Evolutionary conservation across 495 filamentous ascomycete species (phyloP).

Genomic region (Aspergillus affinis): DNA sequence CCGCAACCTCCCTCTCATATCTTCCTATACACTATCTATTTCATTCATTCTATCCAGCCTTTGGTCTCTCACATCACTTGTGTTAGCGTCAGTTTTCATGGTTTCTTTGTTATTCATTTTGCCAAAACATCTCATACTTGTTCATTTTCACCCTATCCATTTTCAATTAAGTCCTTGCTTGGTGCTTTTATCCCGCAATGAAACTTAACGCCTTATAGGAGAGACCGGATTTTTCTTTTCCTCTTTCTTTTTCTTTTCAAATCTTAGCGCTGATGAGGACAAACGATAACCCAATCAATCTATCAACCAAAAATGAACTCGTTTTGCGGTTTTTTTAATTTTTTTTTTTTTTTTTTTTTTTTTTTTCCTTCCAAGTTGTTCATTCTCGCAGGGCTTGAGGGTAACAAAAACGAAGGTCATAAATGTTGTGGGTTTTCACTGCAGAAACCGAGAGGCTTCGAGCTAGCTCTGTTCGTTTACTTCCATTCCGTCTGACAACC

Average conservation of each 20-base stretch:
- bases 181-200: background rate
- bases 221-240: background rate
- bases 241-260: background rate
- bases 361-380: background rate
- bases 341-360: background rate
- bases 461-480: background rate
- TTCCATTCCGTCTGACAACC: background rate
- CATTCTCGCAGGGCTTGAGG: too few species aligned
- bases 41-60: conserved; percentile 1
- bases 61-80: conserved; percentile 2
- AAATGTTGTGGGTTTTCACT: too few species aligned
- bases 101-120: background rate
- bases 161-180: background rate
- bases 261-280: conserved; percentile 32
- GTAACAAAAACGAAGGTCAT: too few species aligned
- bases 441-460: too few species aligned
- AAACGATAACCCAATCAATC: conserved; percentile 34
- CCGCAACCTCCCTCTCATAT: conserved; percentile 6
- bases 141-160: background rate
- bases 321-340: background rate
- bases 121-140: background rate
- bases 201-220: background rate
- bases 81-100: conserved; percentile 18
- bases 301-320: conserved; percentile 1
- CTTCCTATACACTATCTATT: background rate